Evolutionary conservation across 1,284 basidiomycete species (phyloP).

Genomic region (Austropuccinia psidii): DNA sequence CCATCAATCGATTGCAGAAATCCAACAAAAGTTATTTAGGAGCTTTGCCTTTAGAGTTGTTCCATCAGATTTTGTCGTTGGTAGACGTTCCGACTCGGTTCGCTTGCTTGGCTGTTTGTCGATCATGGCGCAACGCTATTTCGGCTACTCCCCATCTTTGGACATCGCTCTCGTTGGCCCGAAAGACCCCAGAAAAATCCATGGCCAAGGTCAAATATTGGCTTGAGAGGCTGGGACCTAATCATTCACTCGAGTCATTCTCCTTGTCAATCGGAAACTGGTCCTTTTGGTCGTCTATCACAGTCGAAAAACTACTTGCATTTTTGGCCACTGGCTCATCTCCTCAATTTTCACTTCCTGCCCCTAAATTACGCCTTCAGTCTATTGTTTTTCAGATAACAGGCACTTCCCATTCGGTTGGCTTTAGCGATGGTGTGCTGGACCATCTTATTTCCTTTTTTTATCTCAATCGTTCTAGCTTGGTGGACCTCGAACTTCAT

Average conservation of each 20-base stretch:
- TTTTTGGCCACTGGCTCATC: not conserved
- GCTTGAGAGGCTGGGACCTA: constrained; percentile 1
- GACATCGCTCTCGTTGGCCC: not conserved
- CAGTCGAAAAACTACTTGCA: not conserved
- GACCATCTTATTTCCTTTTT: no score
- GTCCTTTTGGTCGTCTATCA: not conserved
- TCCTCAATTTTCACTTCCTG: not conserved
- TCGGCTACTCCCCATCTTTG: not conserved
- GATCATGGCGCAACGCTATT: constrained; percentile 17
- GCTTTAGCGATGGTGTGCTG: not conserved
- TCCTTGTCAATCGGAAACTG: not conserved
- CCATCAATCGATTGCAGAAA: not conserved
- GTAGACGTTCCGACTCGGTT: constrained; percentile 17
- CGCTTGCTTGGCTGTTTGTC: constrained; percentile 19
- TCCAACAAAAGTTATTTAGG: not conserved
- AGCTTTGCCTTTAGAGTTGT: constrained; percentile 11
- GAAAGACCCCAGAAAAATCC: not conserved
- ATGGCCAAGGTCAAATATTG: constrained; percentile 18
- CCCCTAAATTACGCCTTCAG: not conserved
- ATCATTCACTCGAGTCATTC: not conserved
- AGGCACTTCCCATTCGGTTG: not conserved
- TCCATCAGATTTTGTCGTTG: constrained; percentile 1
- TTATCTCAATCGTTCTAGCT: not conserved
- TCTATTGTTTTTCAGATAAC: not conserved
- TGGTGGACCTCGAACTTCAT: not conserved